A percentile compares a stretch with the other conserved stretches of the same genome.
These are phyloP conservation scores for Septoria linicola DNA, from an alignment of 2,329 filamentous ascomycete species.

Conservation along the genomic window DNA sequence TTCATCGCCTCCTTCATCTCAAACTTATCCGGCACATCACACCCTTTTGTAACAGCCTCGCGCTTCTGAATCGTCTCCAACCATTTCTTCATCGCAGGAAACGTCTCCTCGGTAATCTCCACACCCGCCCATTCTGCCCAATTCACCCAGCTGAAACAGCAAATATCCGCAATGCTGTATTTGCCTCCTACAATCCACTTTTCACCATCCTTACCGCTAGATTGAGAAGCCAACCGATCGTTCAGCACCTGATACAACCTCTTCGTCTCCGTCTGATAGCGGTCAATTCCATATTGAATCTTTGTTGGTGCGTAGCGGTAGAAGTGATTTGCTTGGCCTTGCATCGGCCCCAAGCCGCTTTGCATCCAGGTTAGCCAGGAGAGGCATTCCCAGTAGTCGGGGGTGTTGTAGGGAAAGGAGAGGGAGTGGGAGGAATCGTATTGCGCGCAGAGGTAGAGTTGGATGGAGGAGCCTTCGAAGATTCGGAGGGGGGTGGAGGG, in stretches of 20 bases:
- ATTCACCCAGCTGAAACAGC: conserved; percentile 49
- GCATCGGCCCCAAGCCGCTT: conserved; percentile 24
- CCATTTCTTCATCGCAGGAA: conserved; percentile 37
- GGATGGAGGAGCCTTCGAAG: conserved; percentile 49
- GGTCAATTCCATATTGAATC: conserved; percentile 47
- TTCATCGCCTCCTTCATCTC: conserved; percentile 42
- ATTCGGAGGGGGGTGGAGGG: conserved; percentile 30
- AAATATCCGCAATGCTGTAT: conserved; percentile 51
- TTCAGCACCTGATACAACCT: conserved; percentile 50
- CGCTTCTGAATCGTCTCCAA: conserved; percentile 37
- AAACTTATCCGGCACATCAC: conserved; percentile 40
- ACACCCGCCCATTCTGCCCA: conserved; percentile 39
- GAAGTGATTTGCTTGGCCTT: conserved; percentile 51
- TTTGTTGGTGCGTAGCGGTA: conserved; percentile 45
- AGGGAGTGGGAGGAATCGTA: conserved; percentile 45
- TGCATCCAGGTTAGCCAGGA: conserved; percentile 51
- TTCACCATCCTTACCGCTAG: conserved; percentile 7
- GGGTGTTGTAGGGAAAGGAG: conserved; percentile 31
- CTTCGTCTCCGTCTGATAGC: conserved; percentile 52
- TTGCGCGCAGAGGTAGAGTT: conserved; percentile 47
- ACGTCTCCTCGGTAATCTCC: conserved; percentile 26
- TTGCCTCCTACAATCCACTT: conserved; percentile 48
- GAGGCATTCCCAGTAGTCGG: conserved; percentile 46
- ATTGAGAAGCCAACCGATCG: conserved; percentile 38
- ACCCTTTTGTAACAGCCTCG: conserved; percentile 36